Percentiles rank a stretch among this genome's conserved stretches.
These are phyloP conservation scores for Graphilbum ipis-grandicollis DNA, from an alignment of 2,329 filamentous ascomycete species.

Conservation along the genomic window DNA sequence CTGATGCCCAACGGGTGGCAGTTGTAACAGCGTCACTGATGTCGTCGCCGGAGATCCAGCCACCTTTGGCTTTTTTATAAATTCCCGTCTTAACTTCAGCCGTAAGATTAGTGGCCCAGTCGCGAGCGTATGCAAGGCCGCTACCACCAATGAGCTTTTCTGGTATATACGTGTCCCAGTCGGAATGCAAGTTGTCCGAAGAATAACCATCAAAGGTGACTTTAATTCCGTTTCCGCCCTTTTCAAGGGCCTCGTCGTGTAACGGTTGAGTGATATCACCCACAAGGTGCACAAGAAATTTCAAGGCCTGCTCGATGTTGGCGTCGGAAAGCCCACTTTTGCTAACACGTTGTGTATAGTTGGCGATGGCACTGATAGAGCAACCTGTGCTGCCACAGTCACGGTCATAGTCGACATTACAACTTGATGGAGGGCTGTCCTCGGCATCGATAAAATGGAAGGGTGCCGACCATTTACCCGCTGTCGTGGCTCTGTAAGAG, in stretches of 20 bases:
- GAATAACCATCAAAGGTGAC: conserved; percentile 31
- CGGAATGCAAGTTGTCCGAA: conserved; percentile 38
- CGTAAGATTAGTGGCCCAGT: conserved; percentile 20
- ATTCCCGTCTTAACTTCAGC: conserved; percentile 20
- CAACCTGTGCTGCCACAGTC: conserved; percentile 28
- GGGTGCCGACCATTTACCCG: conserved; percentile 25
- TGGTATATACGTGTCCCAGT: conserved; percentile 44
- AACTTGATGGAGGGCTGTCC: conserved; percentile 7
- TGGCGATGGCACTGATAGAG: conserved; percentile 24
- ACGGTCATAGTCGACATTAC: conserved; percentile 19
- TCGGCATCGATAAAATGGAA: conserved; percentile 33
- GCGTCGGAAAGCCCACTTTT: conserved; percentile 25
- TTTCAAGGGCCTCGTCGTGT: conserved; percentile 31
- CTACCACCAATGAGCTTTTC: conserved; percentile 23
- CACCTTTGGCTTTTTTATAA: conserved; percentile 17
- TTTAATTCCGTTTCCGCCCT: conserved; percentile 38
- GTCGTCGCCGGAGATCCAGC: conserved; percentile 19
- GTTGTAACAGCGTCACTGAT: conserved; percentile 15
- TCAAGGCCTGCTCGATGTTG: conserved; percentile 39
- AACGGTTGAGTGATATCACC: conserved; percentile 40
- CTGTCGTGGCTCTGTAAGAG: conserved; percentile 25
- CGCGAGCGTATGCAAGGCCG: conserved; percentile 17
- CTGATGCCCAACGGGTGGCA: conserved; percentile 21
- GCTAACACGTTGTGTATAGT: conserved; percentile 32
- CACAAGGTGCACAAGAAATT: conserved; percentile 41